A percentile compares a stretch with the other conserved stretches of the same genome.
These are phyloP conservation scores for Termitomyces sp. DNA, from an alignment of 768 basidiomycete genomes.

Conservation along the genomic window DNA sequence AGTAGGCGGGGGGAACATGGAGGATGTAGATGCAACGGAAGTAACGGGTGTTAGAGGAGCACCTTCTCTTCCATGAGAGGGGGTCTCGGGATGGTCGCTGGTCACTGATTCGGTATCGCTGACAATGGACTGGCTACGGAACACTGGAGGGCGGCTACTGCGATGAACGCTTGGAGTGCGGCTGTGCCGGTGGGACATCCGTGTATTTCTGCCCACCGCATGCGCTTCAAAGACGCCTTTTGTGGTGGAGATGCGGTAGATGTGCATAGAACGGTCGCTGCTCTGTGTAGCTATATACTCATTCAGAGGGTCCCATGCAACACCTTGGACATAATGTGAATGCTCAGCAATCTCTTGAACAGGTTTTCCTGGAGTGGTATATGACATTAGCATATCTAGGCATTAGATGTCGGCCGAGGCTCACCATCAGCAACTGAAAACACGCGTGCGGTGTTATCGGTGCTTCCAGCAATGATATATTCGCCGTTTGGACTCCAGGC, in stretches of 20 bases:
- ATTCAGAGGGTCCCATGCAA: constrained; percentile 97
- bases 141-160: constrained; percentile 48
- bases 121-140: constrained; percentile 62
- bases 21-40: constrained; percentile 64
- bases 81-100: constrained; percentile 44
- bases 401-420: constrained; percentile 12
- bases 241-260: constrained; percentile 78
- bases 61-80: constrained; percentile 22
- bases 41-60: constrained; percentile 59
- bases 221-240: constrained; percentile 85
- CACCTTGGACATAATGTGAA: constrained; percentile 95
- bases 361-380: constrained; percentile 58
- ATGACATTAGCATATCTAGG: neutral
- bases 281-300: constrained; percentile 98
- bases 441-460: constrained; percentile 90
- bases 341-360: constrained; percentile 91
- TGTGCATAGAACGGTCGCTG: constrained; percentile 93
- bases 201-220: constrained; percentile 83
- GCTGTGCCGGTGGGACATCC: constrained; percentile 64
- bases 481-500: constrained; percentile 97
- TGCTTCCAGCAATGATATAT: constrained; percentile 93
- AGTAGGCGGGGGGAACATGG: constrained; percentile 64
- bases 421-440: constrained; percentile 71
- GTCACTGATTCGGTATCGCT: constrained; percentile 65
- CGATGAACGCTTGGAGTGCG: constrained; percentile 62